phyloP scores from a whole-genome alignment of 768 basidiomycete genomes.

The Cantharellus cinnabarinus region DNA sequence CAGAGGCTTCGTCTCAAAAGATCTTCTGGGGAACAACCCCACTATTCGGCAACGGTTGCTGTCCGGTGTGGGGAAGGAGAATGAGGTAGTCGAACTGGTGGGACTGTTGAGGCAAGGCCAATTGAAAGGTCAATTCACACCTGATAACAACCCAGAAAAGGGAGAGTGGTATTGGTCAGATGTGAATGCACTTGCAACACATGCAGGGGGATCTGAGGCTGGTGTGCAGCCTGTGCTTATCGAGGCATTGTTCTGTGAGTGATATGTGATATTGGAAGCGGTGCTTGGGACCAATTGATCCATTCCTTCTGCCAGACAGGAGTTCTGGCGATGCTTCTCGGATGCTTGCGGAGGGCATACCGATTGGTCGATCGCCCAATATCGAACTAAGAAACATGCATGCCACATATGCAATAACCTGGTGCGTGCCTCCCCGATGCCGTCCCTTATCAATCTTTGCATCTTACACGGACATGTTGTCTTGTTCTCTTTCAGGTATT shows the following conservation, averaged over 20 bases:
- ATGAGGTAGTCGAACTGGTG: constrained; percentile 45
- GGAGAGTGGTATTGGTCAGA: constrained; percentile 91
- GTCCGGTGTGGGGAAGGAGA: constrained; percentile 11
- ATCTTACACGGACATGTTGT: neutral
- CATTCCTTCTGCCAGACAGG: constrained; percentile 37
- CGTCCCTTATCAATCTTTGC: neutral
- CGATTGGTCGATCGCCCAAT: constrained; percentile 62
- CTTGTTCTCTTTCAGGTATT: constrained; percentile 39
- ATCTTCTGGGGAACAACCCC: constrained; percentile 16
- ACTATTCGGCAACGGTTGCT: constrained; percentile 6
- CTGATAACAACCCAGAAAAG: constrained; percentile 60
- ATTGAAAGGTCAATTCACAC: constrained; percentile 60
- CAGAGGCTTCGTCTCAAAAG: constrained; percentile 65
- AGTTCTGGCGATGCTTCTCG: constrained; percentile 53
- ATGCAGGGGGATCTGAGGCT: constrained; percentile 48
- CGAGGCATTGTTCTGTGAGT: constrained; percentile 77
- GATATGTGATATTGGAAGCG: constrained; percentile 1
- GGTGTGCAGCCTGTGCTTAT: constrained; percentile 74
- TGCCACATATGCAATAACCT: constrained; percentile 85
- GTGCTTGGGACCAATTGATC: neutral
- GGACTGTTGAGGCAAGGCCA: constrained; percentile 70
- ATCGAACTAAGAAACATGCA: constrained; percentile 88
- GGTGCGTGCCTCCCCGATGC: constrained; percentile 28
- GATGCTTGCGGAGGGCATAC: constrained; percentile 47
- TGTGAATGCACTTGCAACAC: constrained; percentile 55